These are phyloP conservation scores for Podospora fimiseda DNA, from an alignment of 495 filamentous ascomycete species.

Conservation along the genomic window DNA sequence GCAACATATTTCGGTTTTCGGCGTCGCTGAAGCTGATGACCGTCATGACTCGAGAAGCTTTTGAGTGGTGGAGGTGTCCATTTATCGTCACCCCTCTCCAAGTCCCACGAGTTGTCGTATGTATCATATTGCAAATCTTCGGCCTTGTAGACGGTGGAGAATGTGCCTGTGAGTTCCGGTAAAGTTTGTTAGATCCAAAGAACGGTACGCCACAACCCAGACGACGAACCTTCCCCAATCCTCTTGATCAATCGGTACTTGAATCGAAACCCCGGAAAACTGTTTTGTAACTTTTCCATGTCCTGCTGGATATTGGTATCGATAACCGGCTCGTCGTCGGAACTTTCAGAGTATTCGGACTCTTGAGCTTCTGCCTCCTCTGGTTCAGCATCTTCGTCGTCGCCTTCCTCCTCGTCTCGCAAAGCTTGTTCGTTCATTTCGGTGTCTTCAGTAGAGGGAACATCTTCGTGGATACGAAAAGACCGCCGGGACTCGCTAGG, in stretches of 20 bases:
- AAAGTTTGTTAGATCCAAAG: too few relatives aligned
- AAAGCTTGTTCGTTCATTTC: constrained; percentile 30
- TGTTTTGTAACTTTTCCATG: constrained; percentile 75
- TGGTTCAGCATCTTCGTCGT: constrained; percentile 22
- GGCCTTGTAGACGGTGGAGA: constrained; percentile 97
- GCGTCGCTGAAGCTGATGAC: constrained; percentile 21
- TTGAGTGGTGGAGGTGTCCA: constrained; percentile 58
- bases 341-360: constrained; percentile 42
- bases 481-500: constrained; percentile 24
- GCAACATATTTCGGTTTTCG: constrained; percentile 73
- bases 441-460: constrained; percentile 29
- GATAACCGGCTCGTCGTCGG: constrained; percentile 62
- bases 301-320: constrained; percentile 72
- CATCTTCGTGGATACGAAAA: constrained; percentile 39
- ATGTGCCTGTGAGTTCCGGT: too few relatives aligned
- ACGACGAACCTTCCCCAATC: constrained; percentile 76
- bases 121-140: constrained; percentile 86
- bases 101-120: constrained; percentile 84
- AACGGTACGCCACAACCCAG: too few relatives aligned
- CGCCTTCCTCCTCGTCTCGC: constrained; percentile 12
- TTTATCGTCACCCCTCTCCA: constrained; percentile 55
- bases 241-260: constrained; percentile 88
- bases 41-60: constrained; percentile 18
- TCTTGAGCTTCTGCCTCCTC: constrained; percentile 42
- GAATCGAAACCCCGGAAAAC: constrained; percentile 74